A percentile compares a stretch with the other conserved stretches of the same genome.
Evolutionary conservation across 164 flowering plant genomes (phyloP).

Genomic region (Akebia trifoliata): DNA sequence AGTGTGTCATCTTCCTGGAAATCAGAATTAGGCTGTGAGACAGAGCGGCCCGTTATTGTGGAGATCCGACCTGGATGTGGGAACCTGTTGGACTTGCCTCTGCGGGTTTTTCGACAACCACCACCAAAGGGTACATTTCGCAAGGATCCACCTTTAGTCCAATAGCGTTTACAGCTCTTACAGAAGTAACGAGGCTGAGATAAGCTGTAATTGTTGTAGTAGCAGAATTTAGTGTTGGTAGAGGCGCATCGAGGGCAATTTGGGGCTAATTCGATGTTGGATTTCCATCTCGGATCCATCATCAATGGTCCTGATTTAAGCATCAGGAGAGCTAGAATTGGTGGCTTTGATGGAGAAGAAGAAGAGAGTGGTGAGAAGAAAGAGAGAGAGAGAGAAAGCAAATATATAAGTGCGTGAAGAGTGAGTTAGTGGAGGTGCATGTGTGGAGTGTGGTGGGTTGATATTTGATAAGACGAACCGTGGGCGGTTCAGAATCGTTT

Average conservation of each 20-base stretch:
- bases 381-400: background rate
- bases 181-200: constrained; percentile 80
- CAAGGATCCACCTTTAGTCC: constrained; percentile 80
- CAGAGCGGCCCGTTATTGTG: too few species aligned
- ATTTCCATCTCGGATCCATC: constrained; percentile 24
- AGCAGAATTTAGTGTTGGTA: constrained; percentile 28
- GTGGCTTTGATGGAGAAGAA: background rate
- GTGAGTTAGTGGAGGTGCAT: constrained; percentile 8
- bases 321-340: background rate
- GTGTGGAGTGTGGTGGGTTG: constrained; percentile 1
- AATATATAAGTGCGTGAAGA: constrained; percentile 4
- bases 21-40: background rate
- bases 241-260: constrained; percentile 31
- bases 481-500: constrained; percentile 6
- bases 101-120: constrained; percentile 60
- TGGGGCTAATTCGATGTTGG: constrained; percentile 21
- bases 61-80: constrained; percentile 2
- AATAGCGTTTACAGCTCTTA: constrained; percentile 61
- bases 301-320: constrained; percentile 7
- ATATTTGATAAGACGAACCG: background rate
- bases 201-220: constrained; percentile 77
- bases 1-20: background rate
- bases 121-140: constrained; percentile 78
- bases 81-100: constrained; percentile 20
- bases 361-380: background rate